Conservation (phyloP, 768 basidiomycete species). For the Megacollybia marginata region DNA sequence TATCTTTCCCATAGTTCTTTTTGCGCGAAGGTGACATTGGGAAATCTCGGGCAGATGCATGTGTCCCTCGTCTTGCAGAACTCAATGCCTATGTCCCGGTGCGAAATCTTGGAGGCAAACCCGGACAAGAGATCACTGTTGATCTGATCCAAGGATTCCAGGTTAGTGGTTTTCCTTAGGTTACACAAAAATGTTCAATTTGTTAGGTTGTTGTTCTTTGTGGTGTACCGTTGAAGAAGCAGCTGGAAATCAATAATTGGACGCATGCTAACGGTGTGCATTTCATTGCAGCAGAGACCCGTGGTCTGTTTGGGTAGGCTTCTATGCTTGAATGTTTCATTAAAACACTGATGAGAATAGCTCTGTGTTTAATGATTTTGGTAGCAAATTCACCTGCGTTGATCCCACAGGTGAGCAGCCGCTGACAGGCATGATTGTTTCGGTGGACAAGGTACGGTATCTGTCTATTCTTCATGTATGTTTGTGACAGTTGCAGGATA, state of each 20-base stretch:
- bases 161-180: conserved; percentile 35
- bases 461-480: background rate
- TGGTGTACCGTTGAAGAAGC: conserved; percentile 67
- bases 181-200: conserved; percentile 4
- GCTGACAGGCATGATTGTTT: conserved; percentile 90
- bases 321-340: background rate
- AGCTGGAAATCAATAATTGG: conserved; percentile 94
- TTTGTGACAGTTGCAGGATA: conserved; percentile 40
- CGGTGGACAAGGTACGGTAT: conserved; percentile 67
- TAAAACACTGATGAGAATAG: conserved; percentile 29
- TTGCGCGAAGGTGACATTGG: conserved; percentile 83
- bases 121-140: conserved; percentile 71
- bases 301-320: conserved; percentile 87
- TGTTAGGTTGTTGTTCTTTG: conserved; percentile 83
- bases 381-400: conserved; percentile 87
- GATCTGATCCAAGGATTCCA: conserved; percentile 87
- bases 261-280: conserved; percentile 83
- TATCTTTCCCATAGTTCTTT: conserved; percentile 66
- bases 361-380: conserved; percentile 95
- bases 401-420: conserved; percentile 98
- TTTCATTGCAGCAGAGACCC: conserved; percentile 88
- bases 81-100: conserved; percentile 96
- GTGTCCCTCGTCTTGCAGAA: conserved; percentile 84
- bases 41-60: conserved; percentile 79
- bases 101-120: conserved; percentile 68